Base-by-base conservation (phyloP, 164 flowering plant species). In the Aristolochia fimbriata region DNA sequence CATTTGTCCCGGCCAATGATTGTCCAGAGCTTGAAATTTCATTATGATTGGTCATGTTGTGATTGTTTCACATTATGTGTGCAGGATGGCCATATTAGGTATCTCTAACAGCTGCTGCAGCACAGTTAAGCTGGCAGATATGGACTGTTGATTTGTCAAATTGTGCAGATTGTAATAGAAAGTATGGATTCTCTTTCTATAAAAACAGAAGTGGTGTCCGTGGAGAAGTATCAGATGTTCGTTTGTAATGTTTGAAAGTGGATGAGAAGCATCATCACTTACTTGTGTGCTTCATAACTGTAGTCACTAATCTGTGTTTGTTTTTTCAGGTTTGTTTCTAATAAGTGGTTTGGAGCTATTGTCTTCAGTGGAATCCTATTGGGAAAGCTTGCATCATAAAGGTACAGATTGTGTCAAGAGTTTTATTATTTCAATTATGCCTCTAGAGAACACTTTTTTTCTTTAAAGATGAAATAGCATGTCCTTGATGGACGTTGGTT, bases 271-370 rank as follows among this genome's bases (percentile, higher is more conserved):
- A 22, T 56, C 19, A 12, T 22, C 27, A 22, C 41, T 20, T 16
- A 7, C 14, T 17, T 33, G 21, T 41, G 30, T 27, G 25, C 25
- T 14, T 46, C 14, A 0, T 7, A 11, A 37, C 3, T 30, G 19
- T 48, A 15, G 22, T n/a, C 57, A 33, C 37, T 7, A 15, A 22
- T 47, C 19, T 25, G 60, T 16, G 21, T 50, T n/a, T 60, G 6
- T 63, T n/a, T 15, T 62, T 3, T 58, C 76, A 92, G 98, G 64
- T 92, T 92, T 73, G 86, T 85, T 51, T 92, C 98, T 55, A 92
- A 89, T 61, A 87, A 89, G 75, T 92, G 98, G 98, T 87, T 89
- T 77, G 98, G 98, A 41, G 96, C 90, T 45, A 61, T 89, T 56
- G 58, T 89, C 23, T 89, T 80, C 67, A 68, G 84, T 12, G 96